Conservation (phyloP, 768 basidiomycete species). For the Piloderma croceum region DNA sequence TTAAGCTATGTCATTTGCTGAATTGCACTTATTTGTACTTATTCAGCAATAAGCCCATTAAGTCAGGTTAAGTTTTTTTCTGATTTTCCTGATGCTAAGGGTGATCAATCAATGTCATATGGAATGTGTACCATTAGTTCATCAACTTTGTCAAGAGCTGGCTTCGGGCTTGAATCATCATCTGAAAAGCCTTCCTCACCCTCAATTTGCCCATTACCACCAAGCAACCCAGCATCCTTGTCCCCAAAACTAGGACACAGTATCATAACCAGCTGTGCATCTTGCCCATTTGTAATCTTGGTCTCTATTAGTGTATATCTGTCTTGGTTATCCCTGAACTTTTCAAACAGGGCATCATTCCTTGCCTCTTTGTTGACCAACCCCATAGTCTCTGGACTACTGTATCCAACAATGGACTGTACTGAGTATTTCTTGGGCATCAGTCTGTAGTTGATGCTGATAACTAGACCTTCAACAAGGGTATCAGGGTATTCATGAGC, state of each 20-base stretch:
- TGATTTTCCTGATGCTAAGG: too few relatives aligned
- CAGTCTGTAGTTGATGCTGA: conserved; percentile 32
- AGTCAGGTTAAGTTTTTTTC: too few relatives aligned
- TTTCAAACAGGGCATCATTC: conserved; percentile 33
- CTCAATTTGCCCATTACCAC: neutral
- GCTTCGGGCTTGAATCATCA: conserved; percentile 2
- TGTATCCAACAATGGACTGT: conserved; percentile 16
- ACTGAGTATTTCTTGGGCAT: conserved; percentile 24
- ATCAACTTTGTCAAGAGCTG: conserved; percentile 10
- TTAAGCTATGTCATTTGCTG: too few relatives aligned
- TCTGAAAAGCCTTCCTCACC: conserved; percentile 2
- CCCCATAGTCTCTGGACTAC: conserved; percentile 10
- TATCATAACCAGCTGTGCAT: conserved; percentile 25
- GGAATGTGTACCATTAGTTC: conserved; percentile 12
- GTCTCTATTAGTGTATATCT: conserved; percentile 30
- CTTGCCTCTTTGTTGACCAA: conserved; percentile 28
- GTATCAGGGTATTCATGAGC: conserved; percentile 20
- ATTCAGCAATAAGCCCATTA: too few relatives aligned
- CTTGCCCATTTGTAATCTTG: conserved; percentile 26
- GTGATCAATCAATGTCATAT: too few relatives aligned
- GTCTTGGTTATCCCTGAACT: conserved; percentile 28
- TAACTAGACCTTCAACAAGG: conserved; percentile 20
- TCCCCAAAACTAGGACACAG: conserved; percentile 28
- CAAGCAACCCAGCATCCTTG: neutral
- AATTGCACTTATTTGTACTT: too few relatives aligned